phyloP scores from a whole-genome alignment of 441 rosid species.

The Brassica balearica region DNA sequence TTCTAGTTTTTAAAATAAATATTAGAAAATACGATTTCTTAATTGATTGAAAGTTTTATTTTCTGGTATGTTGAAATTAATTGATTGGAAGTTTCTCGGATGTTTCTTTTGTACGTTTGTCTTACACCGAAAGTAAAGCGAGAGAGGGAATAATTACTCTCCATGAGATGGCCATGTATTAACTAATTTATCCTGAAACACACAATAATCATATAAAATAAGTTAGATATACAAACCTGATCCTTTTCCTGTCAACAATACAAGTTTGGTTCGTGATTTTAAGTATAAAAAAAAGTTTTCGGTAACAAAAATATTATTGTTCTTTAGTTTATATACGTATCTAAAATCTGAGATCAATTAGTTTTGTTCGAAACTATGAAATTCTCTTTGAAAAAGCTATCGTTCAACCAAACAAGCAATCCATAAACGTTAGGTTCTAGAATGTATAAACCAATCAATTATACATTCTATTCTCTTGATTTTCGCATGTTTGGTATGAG shows the following conservation, averaged over 20 bases:
- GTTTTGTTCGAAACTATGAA: too few species aligned
- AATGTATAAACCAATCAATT: too few species aligned
- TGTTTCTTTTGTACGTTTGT: conserved; percentile 9
- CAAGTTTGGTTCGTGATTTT: not conserved
- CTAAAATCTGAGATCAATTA: not conserved
- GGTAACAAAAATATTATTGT: not conserved
- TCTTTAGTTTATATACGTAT: not conserved
- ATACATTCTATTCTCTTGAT: not conserved
- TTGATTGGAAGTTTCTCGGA: not conserved
- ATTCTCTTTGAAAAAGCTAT: not conserved
- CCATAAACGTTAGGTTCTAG: not conserved
- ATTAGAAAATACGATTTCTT: not conserved
- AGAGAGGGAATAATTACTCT: too few species aligned
- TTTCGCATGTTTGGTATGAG: conserved; percentile 21
- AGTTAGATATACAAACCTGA: not conserved
- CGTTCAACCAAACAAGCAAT: conserved; percentile 2
- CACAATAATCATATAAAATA: not conserved
- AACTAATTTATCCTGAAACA: not conserved
- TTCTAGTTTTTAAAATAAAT: not conserved
- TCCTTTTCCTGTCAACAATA: not conserved
- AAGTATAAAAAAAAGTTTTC: not conserved
- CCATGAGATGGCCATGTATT: too few species aligned
- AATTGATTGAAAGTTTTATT: conserved; percentile 1
- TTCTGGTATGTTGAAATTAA: not conserved
- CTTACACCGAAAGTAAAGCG: conserved; percentile 25